Percentiles rank a stretch among this genome's conserved stretches.
These are phyloP conservation scores for Simplicillium aogashimaense DNA, from an alignment of 2,329 filamentous ascomycete species.

Conservation along the genomic window DNA sequence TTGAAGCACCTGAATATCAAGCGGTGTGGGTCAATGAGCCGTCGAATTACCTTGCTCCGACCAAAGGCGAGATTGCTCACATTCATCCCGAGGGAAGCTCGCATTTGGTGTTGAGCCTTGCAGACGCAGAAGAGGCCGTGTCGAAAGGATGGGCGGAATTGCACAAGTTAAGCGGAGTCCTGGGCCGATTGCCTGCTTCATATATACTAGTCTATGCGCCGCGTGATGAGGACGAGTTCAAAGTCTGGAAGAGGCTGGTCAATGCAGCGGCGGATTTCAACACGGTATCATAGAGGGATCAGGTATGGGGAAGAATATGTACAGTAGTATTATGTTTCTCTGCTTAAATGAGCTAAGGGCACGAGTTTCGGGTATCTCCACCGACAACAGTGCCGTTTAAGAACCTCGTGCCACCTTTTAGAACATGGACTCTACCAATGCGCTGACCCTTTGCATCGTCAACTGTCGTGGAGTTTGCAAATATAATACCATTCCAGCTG, in stretches of 20 bases:
- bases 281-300: slow-evolving; percentile 1
- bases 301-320: too few species aligned
- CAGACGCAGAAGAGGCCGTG: slow-evolving; percentile 24
- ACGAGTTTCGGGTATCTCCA: too few species aligned
- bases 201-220: slow-evolving; percentile 32
- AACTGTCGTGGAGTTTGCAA: neutral
- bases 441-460: neutral
- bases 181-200: slow-evolving; percentile 16
- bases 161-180: slow-evolving; percentile 16
- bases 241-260: slow-evolving; percentile 15
- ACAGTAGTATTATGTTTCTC: too few species aligned
- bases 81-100: slow-evolving; percentile 27
- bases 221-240: slow-evolving; percentile 22
- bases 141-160: slow-evolving; percentile 28
- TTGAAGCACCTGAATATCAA: slow-evolving; percentile 3
- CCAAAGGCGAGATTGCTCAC: slow-evolving; percentile 23
- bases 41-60: slow-evolving; percentile 6
- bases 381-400: neutral
- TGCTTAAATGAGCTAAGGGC: too few species aligned
- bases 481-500: neutral
- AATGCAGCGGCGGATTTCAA: slow-evolving; percentile 7
- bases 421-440: neutral
- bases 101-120: slow-evolving; percentile 25
- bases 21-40: slow-evolving; percentile 6
- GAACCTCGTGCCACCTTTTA: neutral